These are phyloP conservation scores for Capronia epimyces DNA, from an alignment of 2,329 filamentous ascomycete genomes.

Conservation along the genomic window DNA sequence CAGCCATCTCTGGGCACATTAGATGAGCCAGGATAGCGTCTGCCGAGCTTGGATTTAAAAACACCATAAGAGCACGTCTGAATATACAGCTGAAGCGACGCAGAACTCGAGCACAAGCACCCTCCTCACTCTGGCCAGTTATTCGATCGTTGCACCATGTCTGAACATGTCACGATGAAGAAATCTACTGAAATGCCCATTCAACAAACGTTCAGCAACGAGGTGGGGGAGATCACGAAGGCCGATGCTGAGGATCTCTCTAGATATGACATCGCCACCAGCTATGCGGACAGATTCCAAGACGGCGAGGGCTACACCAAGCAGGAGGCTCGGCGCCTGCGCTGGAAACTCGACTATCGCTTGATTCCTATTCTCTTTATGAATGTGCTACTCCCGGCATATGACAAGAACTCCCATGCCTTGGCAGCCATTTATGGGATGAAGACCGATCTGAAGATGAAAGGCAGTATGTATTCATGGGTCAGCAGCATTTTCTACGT, in stretches of 20 bases:
- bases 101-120: no score
- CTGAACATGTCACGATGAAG: no score
- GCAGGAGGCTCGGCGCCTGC: constrained; percentile 29
- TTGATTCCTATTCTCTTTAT: constrained; percentile 40
- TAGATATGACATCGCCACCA: constrained; percentile 8
- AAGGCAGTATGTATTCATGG: constrained; percentile 29
- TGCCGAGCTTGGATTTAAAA: no score
- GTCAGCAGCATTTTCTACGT: constrained; percentile 28
- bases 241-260: constrained; percentile 1
- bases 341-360: constrained; percentile 41
- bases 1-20: no score
- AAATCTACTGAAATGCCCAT: no score
- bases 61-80: no score
- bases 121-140: no score
- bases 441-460: constrained; percentile 23
- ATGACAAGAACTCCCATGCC: constrained; percentile 14
- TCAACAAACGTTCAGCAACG: background rate
- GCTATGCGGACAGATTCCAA: constrained; percentile 11
- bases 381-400: constrained; percentile 31
- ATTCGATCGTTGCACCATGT: no score
- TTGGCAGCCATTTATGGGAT: constrained; percentile 30
- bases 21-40: no score
- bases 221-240: constrained; percentile 18
- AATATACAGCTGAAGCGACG: no score
- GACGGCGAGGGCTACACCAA: constrained; percentile 31